Conservation (phyloP, 1,139 yeast genomes). For the Saccharomycopsis hybrid region DNA sequence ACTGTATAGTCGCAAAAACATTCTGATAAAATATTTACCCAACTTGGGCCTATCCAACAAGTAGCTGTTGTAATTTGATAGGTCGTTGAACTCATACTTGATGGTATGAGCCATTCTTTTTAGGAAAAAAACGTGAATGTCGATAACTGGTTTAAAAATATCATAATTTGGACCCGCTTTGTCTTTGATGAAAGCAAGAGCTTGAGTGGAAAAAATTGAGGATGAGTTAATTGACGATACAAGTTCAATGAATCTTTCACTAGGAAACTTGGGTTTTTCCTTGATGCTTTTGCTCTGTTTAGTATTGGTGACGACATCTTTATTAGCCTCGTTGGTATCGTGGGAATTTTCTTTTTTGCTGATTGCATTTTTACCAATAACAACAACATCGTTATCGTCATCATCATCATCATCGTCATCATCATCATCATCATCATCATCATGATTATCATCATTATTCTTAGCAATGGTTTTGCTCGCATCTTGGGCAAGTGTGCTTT, state of each 20-base stretch:
- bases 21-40: slow-evolving; percentile 6
- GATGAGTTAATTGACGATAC: slow-evolving; percentile 8
- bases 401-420: not conserved
- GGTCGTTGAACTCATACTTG: slow-evolving; percentile 11
- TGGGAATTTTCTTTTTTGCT: not conserved
- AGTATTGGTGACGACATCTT: too few relatives aligned
- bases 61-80: slow-evolving; percentile 1
- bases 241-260: slow-evolving; percentile 7
- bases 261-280: not conserved
- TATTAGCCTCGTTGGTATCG: not conserved
- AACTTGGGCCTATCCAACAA: not conserved
- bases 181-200: slow-evolving; percentile 6
- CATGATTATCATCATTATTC: not conserved
- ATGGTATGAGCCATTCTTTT: slow-evolving; percentile 8
- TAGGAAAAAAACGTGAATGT: slow-evolving; percentile 6
- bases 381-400: not conserved
- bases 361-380: not conserved
- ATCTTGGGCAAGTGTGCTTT: not conserved
- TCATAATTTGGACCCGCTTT: slow-evolving; percentile 10
- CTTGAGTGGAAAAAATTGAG: slow-evolving; percentile 5
- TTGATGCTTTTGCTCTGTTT: too few relatives aligned
- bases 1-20: slow-evolving; percentile 3
- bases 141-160: slow-evolving; percentile 12
- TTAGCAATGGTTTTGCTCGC: not conserved
- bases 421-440: not conserved